Evolutionary conservation across 2,329 filamentous ascomycete genomes (phyloP).

Genomic region (Cordyceps cicadae): DNA sequence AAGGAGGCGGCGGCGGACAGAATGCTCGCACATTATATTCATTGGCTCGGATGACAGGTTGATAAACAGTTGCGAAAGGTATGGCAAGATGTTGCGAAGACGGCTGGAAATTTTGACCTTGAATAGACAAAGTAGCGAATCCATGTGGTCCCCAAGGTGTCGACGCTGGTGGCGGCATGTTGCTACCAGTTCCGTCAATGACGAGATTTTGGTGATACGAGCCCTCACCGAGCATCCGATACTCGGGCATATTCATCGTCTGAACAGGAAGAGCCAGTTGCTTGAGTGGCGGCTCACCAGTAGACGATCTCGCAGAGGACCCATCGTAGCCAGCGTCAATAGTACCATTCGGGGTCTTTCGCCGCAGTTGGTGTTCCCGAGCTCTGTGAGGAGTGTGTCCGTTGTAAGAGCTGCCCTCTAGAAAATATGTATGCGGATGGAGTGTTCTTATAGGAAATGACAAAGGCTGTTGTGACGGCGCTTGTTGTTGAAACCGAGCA

Average conservation of each 20-base stretch:
- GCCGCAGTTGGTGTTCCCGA: conserved; percentile 69
- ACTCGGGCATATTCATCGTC: neutral
- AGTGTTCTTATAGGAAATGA: conserved; percentile 14
- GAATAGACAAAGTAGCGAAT: neutral
- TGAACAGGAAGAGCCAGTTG: conserved; percentile 66
- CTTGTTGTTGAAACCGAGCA: conserved; percentile 21
- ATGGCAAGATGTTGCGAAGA: neutral
- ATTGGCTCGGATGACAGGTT: conserved; percentile 27
- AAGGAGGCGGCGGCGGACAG: conserved; percentile 28
- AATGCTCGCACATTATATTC: conserved; percentile 32
- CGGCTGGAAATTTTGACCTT: neutral
- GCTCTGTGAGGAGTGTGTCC: conserved; percentile 20
- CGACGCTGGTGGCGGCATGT: neutral
- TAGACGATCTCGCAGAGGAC: conserved; percentile 62
- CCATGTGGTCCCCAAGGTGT: neutral
- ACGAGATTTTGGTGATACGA: neutral
- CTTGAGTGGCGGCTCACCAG: conserved; percentile 70
- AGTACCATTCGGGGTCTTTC: conserved; percentile 92
- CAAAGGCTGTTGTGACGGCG: conserved; percentile 19
- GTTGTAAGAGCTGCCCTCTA: neutral
- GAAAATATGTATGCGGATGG: neutral
- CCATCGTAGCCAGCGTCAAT: conserved; percentile 88
- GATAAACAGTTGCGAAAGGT: conserved; percentile 16
- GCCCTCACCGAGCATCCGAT: neutral
- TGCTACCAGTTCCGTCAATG: neutral